A percentile compares a stretch with the other conserved stretches of the same genome.
phyloP scores from a whole-genome alignment of 371 early-diverging fungal species.

The Mucor racemosus region DNA sequence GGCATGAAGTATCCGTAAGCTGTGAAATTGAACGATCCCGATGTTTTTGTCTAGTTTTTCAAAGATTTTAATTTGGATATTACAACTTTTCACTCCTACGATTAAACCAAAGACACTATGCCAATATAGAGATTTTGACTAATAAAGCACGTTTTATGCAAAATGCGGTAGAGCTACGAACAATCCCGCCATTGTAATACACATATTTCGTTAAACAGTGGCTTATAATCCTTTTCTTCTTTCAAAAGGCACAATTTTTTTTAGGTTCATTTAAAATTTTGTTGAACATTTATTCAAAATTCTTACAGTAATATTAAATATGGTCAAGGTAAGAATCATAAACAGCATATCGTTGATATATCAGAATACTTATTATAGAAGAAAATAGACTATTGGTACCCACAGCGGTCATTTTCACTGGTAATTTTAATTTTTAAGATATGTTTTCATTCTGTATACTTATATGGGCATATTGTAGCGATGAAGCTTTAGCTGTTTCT shows the following conservation, averaged over 20 bases:
- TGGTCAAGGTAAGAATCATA: conserved; percentile 26
- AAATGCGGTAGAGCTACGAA: too few species aligned
- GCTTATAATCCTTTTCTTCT: background rate
- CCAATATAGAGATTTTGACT: too few species aligned
- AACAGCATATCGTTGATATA: background rate
- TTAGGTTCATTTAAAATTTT: background rate
- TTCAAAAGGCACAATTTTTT: background rate
- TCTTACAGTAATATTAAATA: conserved; percentile 29
- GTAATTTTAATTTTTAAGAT: conserved; percentile 26
- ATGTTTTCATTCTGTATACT: background rate
- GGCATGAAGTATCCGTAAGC: too few species aligned
- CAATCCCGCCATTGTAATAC: too few species aligned
- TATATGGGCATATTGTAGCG: conserved; percentile 46
- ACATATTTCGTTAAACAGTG: too few species aligned
- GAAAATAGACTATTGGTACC: conserved; percentile 70
- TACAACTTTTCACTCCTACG: too few species aligned
- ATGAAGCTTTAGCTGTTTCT: conserved; percentile 95
- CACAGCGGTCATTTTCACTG: conserved; percentile 92
- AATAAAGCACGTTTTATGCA: too few species aligned
- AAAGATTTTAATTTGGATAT: too few species aligned
- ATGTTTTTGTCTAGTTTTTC: too few species aligned
- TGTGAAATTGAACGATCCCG: too few species aligned
- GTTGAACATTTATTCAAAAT: background rate
- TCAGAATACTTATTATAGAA: background rate
- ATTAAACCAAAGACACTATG: too few species aligned